A percentile compares a stretch with the other conserved stretches of the same genome.
Conservation (phyloP, 192 early-diverging fungal genomes). For the Phlyctochytrium arcticum region DNA sequence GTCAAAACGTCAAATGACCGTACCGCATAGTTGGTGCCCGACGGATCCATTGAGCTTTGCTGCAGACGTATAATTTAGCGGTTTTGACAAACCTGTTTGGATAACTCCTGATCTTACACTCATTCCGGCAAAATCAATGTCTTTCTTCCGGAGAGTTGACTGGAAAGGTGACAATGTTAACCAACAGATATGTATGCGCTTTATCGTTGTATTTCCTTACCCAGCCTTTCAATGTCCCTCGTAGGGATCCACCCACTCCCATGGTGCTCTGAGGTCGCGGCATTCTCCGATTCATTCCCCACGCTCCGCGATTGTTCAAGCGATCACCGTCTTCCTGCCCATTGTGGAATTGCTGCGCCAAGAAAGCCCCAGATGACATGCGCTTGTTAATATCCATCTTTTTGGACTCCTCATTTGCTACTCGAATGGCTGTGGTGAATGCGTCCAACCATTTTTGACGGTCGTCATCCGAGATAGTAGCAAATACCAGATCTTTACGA, state of each 20-base stretch:
- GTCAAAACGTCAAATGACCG: no score
- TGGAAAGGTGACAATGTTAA: neutral
- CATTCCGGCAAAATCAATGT: slow-evolving; percentile 1
- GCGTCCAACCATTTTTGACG: slow-evolving; percentile 31
- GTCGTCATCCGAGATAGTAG: slow-evolving; percentile 13
- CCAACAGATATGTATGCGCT: neutral
- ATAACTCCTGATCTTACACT: no score
- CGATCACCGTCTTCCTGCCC: neutral
- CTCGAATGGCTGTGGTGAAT: slow-evolving; percentile 23
- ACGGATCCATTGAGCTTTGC: neutral
- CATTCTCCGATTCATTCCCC: slow-evolving; percentile 17
- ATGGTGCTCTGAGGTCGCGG: slow-evolving; percentile 2
- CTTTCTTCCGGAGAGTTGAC: neutral
- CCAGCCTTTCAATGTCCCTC: slow-evolving; percentile 24
- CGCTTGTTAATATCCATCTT: slow-evolving; percentile 14
- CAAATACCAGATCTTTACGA: slow-evolving; percentile 10
- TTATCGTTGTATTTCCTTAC: neutral
- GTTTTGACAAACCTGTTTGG: no score
- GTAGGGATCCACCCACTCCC: slow-evolving; percentile 14
- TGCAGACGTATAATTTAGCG: no score
- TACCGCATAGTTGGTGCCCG: no score
- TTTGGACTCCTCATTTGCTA: slow-evolving; percentile 2
- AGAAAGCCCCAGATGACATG: slow-evolving; percentile 3
- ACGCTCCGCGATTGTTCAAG: neutral
- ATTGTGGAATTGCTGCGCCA: slow-evolving; percentile 13